A percentile compares a stretch with the other conserved stretches of the same genome.
Evolutionary conservation across 179 eudicot genomes (phyloP).

Genomic region (Silene noctiflora): DNA sequence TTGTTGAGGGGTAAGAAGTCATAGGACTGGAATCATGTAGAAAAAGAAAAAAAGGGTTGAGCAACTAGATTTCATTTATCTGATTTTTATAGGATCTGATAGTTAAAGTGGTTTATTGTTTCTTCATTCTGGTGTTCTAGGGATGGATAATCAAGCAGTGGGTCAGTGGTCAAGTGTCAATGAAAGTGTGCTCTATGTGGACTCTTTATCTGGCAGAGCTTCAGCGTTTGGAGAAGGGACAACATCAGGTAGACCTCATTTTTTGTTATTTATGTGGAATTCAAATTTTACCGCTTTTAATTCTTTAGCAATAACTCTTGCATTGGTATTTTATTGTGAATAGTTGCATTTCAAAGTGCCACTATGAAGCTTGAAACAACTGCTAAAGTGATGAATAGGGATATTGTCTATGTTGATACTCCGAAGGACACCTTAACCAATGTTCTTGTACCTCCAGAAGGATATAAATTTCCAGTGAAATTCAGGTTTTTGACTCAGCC

Average conservation of each 20-base stretch:
- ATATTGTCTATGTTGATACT: constrained; percentile 49
- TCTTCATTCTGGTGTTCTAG: constrained; percentile 28
- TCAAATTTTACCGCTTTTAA: not conserved
- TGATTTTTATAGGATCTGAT: not conserved
- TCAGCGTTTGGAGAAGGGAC: constrained; percentile 69
- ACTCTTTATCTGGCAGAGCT: constrained; percentile 63
- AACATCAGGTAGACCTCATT: constrained; percentile 41
- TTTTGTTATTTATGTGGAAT: not conserved
- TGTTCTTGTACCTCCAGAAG: constrained; percentile 49
- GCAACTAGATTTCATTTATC: not conserved
- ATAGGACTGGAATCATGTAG: not conserved
- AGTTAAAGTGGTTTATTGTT: not conserved
- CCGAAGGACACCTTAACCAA: constrained; percentile 64
- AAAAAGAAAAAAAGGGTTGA: not conserved
- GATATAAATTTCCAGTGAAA: constrained; percentile 64
- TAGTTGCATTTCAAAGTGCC: constrained; percentile 59
- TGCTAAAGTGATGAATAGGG: constrained; percentile 57
- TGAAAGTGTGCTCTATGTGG: constrained; percentile 55
- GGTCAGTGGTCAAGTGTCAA: constrained; percentile 73
- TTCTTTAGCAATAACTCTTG: not conserved
- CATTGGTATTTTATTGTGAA: constrained; percentile 12
- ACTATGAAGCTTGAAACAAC: constrained; percentile 57
- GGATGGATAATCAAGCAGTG: constrained; percentile 37
- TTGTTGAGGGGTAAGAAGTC: not conserved
- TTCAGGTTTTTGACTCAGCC: constrained; percentile 45